Evolutionary conservation across 2,329 filamentous ascomycete species (phyloP).

Genomic region (Onygena corvina): DNA sequence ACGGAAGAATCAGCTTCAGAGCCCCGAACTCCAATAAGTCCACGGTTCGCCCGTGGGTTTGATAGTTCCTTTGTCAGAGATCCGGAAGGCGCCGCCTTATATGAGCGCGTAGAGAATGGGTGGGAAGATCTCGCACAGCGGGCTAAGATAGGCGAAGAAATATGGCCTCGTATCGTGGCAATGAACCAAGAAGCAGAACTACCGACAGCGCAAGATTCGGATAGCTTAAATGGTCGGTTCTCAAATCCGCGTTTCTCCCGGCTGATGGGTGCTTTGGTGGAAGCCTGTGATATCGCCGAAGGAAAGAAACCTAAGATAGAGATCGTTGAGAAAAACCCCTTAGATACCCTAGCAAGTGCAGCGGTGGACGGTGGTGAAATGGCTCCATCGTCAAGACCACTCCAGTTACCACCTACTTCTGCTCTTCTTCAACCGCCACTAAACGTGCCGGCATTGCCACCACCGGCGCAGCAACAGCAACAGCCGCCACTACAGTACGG

Average conservation of each 20-base stretch:
- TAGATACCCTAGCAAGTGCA: constrained; percentile 28
- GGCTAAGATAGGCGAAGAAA: constrained; percentile 28
- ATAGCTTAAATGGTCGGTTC: constrained; percentile 10
- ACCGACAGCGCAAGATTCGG: constrained; percentile 9
- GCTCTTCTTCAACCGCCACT: background rate
- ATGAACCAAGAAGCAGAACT: constrained; percentile 22
- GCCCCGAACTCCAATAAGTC: constrained; percentile 4
- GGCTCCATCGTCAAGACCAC: constrained; percentile 13
- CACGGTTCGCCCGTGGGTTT: constrained; percentile 20
- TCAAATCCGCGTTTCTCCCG: constrained; percentile 11
- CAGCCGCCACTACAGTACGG: constrained; percentile 28
- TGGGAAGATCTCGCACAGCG: constrained; percentile 34
- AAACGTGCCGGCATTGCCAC: background rate
- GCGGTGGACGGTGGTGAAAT: constrained; percentile 8
- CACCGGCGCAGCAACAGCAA: constrained; percentile 36
- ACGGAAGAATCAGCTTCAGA: constrained; percentile 15
- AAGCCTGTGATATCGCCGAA: constrained; percentile 19
- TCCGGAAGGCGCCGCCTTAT: constrained; percentile 25
- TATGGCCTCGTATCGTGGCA: constrained; percentile 31
- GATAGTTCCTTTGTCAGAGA: constrained; percentile 26
- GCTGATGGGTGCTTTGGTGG: constrained; percentile 17
- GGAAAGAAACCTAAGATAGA: constrained; percentile 20
- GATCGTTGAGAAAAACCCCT: constrained; percentile 21
- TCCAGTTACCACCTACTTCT: constrained; percentile 17
- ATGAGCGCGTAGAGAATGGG: constrained; percentile 25